Evolutionary conservation across 257 asterid species (phyloP).

Genomic region (Solanum phureja): DNA sequence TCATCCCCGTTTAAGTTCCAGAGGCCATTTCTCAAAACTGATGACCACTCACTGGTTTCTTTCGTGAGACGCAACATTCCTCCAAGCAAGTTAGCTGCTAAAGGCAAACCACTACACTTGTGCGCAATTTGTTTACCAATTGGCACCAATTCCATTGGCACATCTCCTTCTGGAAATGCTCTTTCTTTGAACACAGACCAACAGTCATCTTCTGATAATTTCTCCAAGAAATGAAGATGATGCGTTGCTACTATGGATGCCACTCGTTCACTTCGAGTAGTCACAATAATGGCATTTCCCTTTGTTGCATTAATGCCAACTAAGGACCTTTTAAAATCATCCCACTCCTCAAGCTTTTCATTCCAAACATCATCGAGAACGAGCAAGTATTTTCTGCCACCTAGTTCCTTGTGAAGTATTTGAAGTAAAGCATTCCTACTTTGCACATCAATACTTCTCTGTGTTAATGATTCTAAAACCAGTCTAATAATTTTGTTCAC

Average conservation of each 20-base stretch:
- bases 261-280: background rate
- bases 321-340: background rate
- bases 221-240: background rate
- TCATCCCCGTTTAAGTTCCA: background rate
- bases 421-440: background rate
- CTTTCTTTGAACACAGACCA: constrained; percentile 12
- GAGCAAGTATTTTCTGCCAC: background rate
- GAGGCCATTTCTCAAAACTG: background rate
- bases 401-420: background rate
- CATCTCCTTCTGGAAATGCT: constrained; percentile 3
- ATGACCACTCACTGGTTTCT: constrained; percentile 3
- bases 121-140: constrained; percentile 4
- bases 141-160: background rate
- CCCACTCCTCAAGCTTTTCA: constrained; percentile 4
- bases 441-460: background rate
- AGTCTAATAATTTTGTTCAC: background rate
- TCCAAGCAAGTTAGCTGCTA: constrained; percentile 23
- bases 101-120: constrained; percentile 25
- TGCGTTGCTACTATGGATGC: background rate
- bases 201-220: constrained; percentile 8
- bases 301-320: background rate
- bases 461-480: background rate
- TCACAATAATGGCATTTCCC: constrained; percentile 5
- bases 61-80: constrained; percentile 4
- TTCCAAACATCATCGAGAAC: constrained; percentile 13